Base-by-base conservation (phyloP, 1,139 yeast species). In the Geotrichum phurueaensis region DNA sequence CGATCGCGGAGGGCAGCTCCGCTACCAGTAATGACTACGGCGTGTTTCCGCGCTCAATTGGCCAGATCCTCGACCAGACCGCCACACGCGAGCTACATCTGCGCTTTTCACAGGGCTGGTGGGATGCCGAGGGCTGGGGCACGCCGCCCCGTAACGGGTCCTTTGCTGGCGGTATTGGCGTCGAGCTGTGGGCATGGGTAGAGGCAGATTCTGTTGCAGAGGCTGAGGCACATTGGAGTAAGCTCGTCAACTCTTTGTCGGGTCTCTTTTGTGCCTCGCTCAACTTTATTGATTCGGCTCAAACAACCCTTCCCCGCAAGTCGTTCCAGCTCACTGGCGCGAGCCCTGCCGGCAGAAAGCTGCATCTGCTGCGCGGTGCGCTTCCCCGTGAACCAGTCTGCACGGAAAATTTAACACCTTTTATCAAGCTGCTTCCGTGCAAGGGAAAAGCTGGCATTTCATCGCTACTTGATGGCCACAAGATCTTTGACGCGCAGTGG, bases 181-280 rank as follows among this genome's bases (percentile, higher is more conserved):
- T 94, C 12, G 99, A 95, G 72, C 71, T 94, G 12, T 89, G 96
- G 89, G 95, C 97, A 0, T 80, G 85, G 55, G 81, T 94, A 27
- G 95, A 87, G 69, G 94, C 95, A 0, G 75, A 74, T 0, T 69
- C 79, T 36, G 74, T 80, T 53, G 78, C 76, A 0, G 81, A 78
- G 5, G 96, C 96, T 1, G 79, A 80, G 64, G 67, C 75, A 3
- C 78, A 82, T 57, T 95, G 99, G 99, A 79, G 77, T 63, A 77
- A 79, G 57, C 77, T 95, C 51, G 85, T 89, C 12, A 87, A 89
- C 68, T 82, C 87, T 0, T 78, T 95, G 60, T 88, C 97, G 1
- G 99, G 99, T 0, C 80, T 91, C 68, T 94, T 95, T 72, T 95
- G 99, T 76, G 98, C 99, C 0, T 91, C 97, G 3, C 79, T 95